Evolutionary conservation across 2,329 filamentous ascomycete genomes (phyloP).

Genomic region (Fusarium devonianum): DNA sequence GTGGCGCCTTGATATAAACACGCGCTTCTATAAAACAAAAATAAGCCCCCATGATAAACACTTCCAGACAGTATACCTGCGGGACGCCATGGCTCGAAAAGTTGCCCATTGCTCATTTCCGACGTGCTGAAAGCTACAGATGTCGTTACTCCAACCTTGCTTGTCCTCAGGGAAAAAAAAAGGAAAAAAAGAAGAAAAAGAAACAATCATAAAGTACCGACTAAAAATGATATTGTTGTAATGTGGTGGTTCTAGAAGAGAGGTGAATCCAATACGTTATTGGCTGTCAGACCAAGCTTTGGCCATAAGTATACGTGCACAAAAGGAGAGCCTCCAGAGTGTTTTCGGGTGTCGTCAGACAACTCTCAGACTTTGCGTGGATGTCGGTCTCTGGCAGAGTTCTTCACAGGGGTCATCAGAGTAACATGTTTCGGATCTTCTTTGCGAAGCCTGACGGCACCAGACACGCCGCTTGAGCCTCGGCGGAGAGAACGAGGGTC

Average conservation of each 20-base stretch:
- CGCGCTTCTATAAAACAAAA: conserved; percentile 34
- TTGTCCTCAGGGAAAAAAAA: no score
- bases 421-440: conserved; percentile 64
- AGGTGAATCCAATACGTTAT: conserved; percentile 36
- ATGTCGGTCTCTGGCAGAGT: conserved; percentile 46
- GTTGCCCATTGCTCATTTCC: conserved; percentile 22
- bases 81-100: conserved; percentile 25
- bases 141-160: conserved; percentile 26
- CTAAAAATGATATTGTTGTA: conserved; percentile 44
- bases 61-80: conserved; percentile 16
- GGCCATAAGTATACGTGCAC: conserved; percentile 12
- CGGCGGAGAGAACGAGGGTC: conserved; percentile 56
- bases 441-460: conserved; percentile 59
- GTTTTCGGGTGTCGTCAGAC: neutral
- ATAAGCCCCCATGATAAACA: conserved; percentile 22
- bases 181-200: no score
- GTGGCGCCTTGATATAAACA: conserved; percentile 33
- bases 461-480: conserved; percentile 52
- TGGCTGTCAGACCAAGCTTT: conserved; percentile 20
- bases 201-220: conserved; percentile 31
- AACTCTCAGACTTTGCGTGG: conserved; percentile 40
- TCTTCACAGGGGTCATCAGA: conserved; percentile 60
- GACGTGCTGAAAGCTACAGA: conserved; percentile 33
- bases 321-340: neutral
- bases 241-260: conserved; percentile 39